Conservation (phyloP, 768 basidiomycete genomes). For the Roridomyces roridus region DNA sequence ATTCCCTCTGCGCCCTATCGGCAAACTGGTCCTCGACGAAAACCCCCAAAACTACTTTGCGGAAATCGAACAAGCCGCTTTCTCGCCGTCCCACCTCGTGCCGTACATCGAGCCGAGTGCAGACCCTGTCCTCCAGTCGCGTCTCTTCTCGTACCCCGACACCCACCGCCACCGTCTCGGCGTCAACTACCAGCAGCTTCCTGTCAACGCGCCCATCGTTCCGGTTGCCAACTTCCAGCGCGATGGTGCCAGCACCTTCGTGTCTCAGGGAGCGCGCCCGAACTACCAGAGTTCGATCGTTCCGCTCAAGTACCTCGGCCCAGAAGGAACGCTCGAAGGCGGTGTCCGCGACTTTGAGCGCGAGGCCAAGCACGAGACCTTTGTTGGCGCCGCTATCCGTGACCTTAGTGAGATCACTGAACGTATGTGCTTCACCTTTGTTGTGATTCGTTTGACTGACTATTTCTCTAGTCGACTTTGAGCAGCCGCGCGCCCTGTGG, state of each 20-base stretch:
- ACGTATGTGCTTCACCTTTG: constrained; percentile 53
- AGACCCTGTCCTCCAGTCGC: constrained; percentile 93
- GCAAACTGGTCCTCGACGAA: constrained; percentile 83
- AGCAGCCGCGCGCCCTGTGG: constrained; percentile 80
- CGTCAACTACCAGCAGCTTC: constrained; percentile 82
- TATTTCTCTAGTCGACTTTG: constrained; percentile 70
- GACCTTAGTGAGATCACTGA: constrained; percentile 81
- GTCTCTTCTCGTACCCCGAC: constrained; percentile 94
- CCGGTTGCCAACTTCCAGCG: constrained; percentile 93
- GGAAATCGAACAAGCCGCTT: constrained; percentile 92
- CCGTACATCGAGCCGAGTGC: constrained; percentile 90
- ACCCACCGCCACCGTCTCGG: constrained; percentile 88
- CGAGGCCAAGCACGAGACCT: constrained; percentile 70
- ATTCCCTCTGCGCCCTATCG: constrained; percentile 88
- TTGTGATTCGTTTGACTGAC: not conserved
- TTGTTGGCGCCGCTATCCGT: constrained; percentile 70
- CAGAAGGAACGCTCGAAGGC: constrained; percentile 52
- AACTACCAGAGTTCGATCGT: constrained; percentile 86
- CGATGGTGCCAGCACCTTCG: constrained; percentile 70
- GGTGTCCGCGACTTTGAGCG: constrained; percentile 45
- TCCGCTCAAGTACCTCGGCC: constrained; percentile 68
- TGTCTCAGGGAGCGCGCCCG: constrained; percentile 84
- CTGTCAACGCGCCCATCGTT: constrained; percentile 80
- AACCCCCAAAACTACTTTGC: constrained; percentile 90
- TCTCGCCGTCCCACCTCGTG: constrained; percentile 86